Evolutionary conservation across 352 stramenopile species (phyloP).

Genomic region (Globisporangium spiculum): DNA sequence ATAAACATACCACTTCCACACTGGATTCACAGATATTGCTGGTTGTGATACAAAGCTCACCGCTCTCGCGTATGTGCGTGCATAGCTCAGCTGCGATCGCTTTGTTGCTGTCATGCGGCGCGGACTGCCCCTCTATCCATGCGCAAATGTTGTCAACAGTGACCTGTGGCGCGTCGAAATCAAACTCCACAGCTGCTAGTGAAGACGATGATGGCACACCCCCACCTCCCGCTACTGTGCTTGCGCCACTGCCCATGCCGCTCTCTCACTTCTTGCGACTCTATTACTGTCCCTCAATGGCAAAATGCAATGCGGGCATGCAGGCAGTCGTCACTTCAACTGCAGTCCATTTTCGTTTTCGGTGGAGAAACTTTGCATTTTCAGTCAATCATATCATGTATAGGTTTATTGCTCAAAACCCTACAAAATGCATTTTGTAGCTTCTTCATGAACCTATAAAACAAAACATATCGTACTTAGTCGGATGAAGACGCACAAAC

Average conservation of each 20-base stretch:
- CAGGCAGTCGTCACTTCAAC: background rate
- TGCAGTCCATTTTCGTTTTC: background rate
- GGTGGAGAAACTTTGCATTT: background rate
- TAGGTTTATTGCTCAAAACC: too few relatives aligned
- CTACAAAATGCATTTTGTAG: too few relatives aligned
- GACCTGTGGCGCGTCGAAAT: constrained; percentile 15
- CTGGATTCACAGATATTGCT: background rate
- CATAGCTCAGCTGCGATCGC: constrained; percentile 14
- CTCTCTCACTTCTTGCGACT: background rate
- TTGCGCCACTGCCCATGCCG: constrained; percentile 28
- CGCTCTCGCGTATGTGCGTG: constrained; percentile 17
- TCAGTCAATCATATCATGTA: background rate
- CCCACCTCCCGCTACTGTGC: constrained; percentile 1
- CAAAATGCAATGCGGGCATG: background rate
- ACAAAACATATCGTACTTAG: background rate
- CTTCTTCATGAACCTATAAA: too few relatives aligned
- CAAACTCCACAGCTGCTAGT: constrained; percentile 6
- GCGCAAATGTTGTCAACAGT: constrained; percentile 26
- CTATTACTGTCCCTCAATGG: background rate
- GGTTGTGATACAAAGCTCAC: background rate
- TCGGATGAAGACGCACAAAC: background rate
- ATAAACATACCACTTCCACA: background rate
- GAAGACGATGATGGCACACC: background rate
- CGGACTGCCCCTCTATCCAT: constrained; percentile 28
- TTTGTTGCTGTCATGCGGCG: background rate